Base-by-base conservation (phyloP, 148 eudicot genomes). In the Chenopodium suecicum region DNA sequence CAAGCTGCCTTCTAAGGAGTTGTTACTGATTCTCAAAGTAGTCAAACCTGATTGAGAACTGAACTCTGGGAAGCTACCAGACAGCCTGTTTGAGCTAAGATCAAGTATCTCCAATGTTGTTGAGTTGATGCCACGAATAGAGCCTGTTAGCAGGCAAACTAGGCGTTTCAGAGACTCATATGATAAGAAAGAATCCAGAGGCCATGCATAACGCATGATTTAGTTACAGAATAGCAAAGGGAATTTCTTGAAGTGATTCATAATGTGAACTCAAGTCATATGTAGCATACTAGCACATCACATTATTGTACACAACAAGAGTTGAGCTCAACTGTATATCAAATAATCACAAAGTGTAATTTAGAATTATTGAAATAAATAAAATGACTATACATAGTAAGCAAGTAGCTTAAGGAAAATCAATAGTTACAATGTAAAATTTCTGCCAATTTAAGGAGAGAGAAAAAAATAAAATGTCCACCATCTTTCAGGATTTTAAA, bases 101-200 rank as follows among this genome's bases (percentile, higher is more conserved):
- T 96, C 98, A 64, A 94, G 83, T 76, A 89, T 70, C 90, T 92
- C 92, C 84, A 96, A 88, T 69, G 90, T 91, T 64, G 99, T 89
- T n/a, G 98, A 93, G 83, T 91, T 96, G 79, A 96, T 88, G 75
- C 74, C 88, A 64, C 75, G 89, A 83, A 96, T 80, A 67, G 95
- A 84, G 83, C 99, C 99, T 96, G 91, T 58, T 81, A 11, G 77
- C 9, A 75, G 46, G 84, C 34, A 84, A 82, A 52, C 27, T 52
- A 72, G 77, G 44, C n/a, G 19, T 79, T 86, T 77, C 78, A 85
- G 74, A 81, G 77, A 25, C 27, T 79, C 44, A 27, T 79, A 22
- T 58, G n/a, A 58, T 77, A 58, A 67, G 23, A 31, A 73, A 10
- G 64, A 81, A 68, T 34, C 12, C 71, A 70, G 58, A 47, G 60